phyloP scores from a whole-genome alignment of 768 basidiomycete species.

The Termitomyces sp. region DNA sequence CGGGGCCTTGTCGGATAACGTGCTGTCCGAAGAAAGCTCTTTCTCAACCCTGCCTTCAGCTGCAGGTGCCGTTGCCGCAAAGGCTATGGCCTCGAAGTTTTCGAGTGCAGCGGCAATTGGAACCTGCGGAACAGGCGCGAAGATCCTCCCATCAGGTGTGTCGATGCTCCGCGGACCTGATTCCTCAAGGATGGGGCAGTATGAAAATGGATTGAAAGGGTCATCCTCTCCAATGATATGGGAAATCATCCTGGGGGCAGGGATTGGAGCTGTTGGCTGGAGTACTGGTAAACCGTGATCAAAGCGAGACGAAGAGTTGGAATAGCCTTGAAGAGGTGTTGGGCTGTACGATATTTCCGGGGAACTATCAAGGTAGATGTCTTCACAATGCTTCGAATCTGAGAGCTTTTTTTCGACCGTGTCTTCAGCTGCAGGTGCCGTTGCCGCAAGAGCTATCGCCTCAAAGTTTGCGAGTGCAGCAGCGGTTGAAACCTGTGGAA shows the following conservation, averaged over 20 bases:
- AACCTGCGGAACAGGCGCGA: constrained; percentile 3
- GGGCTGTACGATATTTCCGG: background rate
- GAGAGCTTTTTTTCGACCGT: background rate
- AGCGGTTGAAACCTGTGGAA: background rate
- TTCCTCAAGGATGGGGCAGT: background rate
- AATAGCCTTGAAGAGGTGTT: background rate
- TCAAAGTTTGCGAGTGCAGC: constrained; percentile 2
- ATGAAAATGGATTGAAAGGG: constrained; percentile 1
- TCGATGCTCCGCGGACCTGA: background rate
- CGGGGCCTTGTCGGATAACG: too few species aligned
- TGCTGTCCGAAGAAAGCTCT: background rate
- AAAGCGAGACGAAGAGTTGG: background rate
- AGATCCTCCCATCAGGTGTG: background rate
- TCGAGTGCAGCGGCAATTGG: background rate
- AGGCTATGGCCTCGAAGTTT: background rate
- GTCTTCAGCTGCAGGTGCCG: background rate
- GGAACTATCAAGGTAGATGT: background rate
- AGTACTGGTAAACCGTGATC: background rate
- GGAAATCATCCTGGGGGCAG: background rate
- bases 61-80: background rate
- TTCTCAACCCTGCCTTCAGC: background rate
- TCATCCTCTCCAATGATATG: background rate
- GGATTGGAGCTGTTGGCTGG: too few species aligned
- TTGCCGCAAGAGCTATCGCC: background rate
- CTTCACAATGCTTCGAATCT: background rate